Percentiles rank a stretch among this genome's conserved stretches.
Conservation (phyloP, 352 stramenopile genomes). For the Phytophthora lateralis region DNA sequence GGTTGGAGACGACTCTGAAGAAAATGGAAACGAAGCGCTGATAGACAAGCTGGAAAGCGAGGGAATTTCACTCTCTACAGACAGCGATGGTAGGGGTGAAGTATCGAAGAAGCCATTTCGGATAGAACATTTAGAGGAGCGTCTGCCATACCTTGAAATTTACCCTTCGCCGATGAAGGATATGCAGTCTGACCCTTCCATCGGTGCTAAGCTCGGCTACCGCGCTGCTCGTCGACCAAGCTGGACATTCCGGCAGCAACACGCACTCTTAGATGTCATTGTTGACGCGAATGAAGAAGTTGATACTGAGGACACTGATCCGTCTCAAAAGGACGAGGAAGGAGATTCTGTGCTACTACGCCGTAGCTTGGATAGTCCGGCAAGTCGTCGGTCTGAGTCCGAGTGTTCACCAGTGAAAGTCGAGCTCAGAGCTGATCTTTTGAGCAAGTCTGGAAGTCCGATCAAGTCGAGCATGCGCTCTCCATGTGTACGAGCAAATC, state of each 20-base stretch:
- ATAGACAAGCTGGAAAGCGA: constrained; percentile 14
- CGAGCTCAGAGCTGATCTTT: constrained; percentile 9
- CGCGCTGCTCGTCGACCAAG: constrained; percentile 51
- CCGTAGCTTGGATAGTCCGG: background rate
- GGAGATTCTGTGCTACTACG: background rate
- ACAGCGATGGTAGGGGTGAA: constrained; percentile 1
- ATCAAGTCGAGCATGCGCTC: constrained; percentile 42
- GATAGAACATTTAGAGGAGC: constrained; percentile 65
- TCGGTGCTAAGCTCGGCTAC: constrained; percentile 8
- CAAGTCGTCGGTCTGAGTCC: background rate
- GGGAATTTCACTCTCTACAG: background rate
- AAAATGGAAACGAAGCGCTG: constrained; percentile 10
- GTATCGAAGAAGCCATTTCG: constrained; percentile 15
- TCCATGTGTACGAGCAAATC: constrained; percentile 43
- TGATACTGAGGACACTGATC: constrained; percentile 6
- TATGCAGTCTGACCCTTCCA: constrained; percentile 4
- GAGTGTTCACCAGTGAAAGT: constrained; percentile 16
- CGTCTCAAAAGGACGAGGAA: background rate
- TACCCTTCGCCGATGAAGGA: constrained; percentile 76
- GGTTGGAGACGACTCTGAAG: constrained; percentile 14
- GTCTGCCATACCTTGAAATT: constrained; percentile 56
- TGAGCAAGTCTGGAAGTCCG: constrained; percentile 20
- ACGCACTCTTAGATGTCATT: constrained; percentile 57
- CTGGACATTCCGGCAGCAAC: constrained; percentile 69
- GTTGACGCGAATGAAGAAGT: constrained; percentile 50